Evolutionary conservation across 164 flowering plant species (phyloP), one percentile per base, ranked within the genome.

Genomic region (Saururus chinensis): DNA sequence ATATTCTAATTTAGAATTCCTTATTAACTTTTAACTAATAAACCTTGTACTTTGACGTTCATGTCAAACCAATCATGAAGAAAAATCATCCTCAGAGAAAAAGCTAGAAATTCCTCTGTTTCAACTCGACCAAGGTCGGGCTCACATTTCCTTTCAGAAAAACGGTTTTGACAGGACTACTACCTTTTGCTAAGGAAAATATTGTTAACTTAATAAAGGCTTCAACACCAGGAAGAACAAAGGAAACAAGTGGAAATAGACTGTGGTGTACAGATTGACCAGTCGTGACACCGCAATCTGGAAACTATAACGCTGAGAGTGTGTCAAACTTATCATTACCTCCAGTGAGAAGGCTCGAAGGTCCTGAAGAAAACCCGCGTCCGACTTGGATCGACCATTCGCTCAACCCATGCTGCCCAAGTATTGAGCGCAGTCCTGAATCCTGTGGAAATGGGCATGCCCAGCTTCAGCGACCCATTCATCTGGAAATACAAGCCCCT

Each of bases 261-360:
- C 37, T 30, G n/a, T 6, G 37, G 6, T 30, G 6, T 30, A 30
- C 6, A 30, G 6, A 30, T 30, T 2, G 6, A 30, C 37, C 37
- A 30, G 37, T 30, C 6, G 37, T 30, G 6, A 6, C 37, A 30
- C 37, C 37, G 6, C 37, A 30, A 30, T 30, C 6, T 30, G 37
- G 4, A 30, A 30, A 30, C 37, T 30, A 2, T 6, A 45, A 45
- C 13, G 19, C 24, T 45, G 24, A 35, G 13, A 19, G 16, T 4
- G 61, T 2, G 23, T 11, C 53, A n/a, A 21, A 20, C 23, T 9
- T 12, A 16, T n/a, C 41, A 70, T 25, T 70, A 85, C 96, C 91
- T 82, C 93, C 92, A 89, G 57, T 85, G 93, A 64, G 93, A 78
- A 26, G 92, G 75, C 60, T 89, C 96, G 66, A 87, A 87, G 19